These are phyloP conservation scores for Westerdykella sp. DNA, from an alignment of 2,329 filamentous ascomycete genomes.

Conservation along the genomic window DNA sequence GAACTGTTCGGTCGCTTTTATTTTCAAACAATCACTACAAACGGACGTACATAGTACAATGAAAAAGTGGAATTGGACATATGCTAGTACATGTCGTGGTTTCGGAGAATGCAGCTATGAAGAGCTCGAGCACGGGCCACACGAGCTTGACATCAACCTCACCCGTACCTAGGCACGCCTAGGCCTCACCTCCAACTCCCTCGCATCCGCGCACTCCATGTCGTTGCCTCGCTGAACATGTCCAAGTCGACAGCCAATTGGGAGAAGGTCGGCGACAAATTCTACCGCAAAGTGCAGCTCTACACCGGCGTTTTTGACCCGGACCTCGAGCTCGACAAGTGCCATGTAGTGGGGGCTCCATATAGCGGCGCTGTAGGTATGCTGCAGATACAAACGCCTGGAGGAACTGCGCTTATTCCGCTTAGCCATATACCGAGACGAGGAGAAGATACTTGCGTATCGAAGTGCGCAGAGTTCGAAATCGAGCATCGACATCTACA, in stretches of 20 bases:
- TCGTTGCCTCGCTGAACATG: slow-evolving; percentile 17
- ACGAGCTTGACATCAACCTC: no score
- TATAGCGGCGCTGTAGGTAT: slow-evolving; percentile 90
- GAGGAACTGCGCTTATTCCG: slow-evolving; percentile 19
- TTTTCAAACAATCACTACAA: neutral
- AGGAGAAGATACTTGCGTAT: slow-evolving; percentile 74
- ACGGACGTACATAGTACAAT: no score
- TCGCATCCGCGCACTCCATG: no score
- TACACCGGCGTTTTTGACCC: slow-evolving; percentile 92
- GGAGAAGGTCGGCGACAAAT: slow-evolving; percentile 87
- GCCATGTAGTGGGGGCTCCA: slow-evolving; percentile 82
- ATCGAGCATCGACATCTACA: slow-evolving; percentile 89
- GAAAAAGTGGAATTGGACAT: no score
- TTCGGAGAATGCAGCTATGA: no score
- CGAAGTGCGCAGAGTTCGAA: slow-evolving; percentile 65
- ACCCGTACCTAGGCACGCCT: no score
- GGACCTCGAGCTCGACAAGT: slow-evolving; percentile 91
- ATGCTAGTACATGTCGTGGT: no score
- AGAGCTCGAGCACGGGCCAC: no score
- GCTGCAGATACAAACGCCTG: slow-evolving; percentile 7
- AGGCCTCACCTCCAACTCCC: no score
- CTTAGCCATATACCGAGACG: slow-evolving; percentile 80
- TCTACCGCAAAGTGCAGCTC: slow-evolving; percentile 90
- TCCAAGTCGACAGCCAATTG: slow-evolving; percentile 75
- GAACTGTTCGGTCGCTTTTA: neutral